phyloP scores from a whole-genome alignment of 106 monocot genomes.

The Alisma plantagoaquatica region DNA sequence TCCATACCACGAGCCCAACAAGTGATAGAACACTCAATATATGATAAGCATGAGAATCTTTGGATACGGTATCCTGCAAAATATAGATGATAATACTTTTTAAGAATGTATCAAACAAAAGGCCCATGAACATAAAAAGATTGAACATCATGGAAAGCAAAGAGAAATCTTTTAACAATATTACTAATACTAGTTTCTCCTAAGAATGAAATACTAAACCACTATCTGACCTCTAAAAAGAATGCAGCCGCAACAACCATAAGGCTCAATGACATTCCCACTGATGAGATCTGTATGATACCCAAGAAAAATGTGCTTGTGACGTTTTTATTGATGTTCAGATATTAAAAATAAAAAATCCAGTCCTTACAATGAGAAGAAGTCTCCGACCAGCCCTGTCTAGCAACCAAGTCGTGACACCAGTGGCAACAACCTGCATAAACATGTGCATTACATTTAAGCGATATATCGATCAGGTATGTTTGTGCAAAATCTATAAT shows the following conservation, averaged over 20 bases:
- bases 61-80: slow-evolving; percentile 38
- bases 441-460: no score
- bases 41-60: slow-evolving; percentile 32
- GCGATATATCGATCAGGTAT: no score
- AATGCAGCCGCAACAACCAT: slow-evolving; percentile 60
- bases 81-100: neutral
- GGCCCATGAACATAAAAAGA: no score
- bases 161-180: neutral
- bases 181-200: neutral
- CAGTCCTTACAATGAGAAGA: slow-evolving; percentile 71
- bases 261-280: slow-evolving; percentile 58
- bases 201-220: neutral
- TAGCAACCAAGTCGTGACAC: slow-evolving; percentile 70
- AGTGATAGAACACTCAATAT: slow-evolving; percentile 52
- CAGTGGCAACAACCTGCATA: slow-evolving; percentile 68
- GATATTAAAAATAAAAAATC: no score
- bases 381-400: slow-evolving; percentile 72
- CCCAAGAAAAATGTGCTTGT: neutral
- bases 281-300: slow-evolving; percentile 57
- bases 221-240: slow-evolving; percentile 61
- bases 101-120: neutral
- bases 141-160: no score
- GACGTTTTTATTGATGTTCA: no score
- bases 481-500: no score
- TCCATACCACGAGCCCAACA: slow-evolving; percentile 72